Evolutionary conservation across 345 rosid genomes (phyloP).

Genomic region (Eucalyptus microcorys): DNA sequence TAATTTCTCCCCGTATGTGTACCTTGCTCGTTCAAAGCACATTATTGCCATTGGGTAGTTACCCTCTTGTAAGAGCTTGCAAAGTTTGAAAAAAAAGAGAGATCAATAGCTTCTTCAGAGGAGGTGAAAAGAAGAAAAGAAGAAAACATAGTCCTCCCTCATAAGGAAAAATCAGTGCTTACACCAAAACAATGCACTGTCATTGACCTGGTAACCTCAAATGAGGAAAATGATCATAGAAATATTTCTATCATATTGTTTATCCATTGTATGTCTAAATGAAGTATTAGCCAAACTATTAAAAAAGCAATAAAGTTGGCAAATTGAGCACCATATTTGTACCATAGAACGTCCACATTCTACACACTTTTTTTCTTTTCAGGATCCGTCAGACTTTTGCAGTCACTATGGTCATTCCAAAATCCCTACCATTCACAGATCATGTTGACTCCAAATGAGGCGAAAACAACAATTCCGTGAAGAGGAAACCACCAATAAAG

Average conservation of each 20-base stretch:
- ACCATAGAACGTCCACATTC: background rate
- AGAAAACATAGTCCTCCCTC: constrained; percentile 52
- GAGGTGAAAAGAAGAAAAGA: background rate
- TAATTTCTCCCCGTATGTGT: constrained; percentile 17
- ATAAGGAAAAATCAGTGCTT: background rate
- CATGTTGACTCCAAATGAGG: background rate
- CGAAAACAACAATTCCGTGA: background rate
- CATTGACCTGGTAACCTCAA: background rate
- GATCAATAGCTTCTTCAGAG: background rate
- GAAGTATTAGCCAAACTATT: background rate
- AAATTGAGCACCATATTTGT: background rate
- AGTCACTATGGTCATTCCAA: background rate
- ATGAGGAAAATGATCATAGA: background rate
- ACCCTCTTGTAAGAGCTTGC: constrained; percentile 24
- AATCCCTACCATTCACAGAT: background rate
- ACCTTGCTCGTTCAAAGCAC: constrained; percentile 42
- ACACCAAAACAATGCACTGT: background rate
- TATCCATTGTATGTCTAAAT: background rate
- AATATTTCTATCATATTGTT: background rate
- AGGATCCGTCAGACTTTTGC: background rate
- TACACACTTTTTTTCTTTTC: background rate
- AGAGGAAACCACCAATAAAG: background rate
- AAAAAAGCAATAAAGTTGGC: background rate
- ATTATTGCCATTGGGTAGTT: constrained; percentile 34
- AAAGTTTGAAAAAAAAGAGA: background rate